Conservation (phyloP, 2,329 filamentous ascomycete species). For the Neopestalotiopsis sp. region DNA sequence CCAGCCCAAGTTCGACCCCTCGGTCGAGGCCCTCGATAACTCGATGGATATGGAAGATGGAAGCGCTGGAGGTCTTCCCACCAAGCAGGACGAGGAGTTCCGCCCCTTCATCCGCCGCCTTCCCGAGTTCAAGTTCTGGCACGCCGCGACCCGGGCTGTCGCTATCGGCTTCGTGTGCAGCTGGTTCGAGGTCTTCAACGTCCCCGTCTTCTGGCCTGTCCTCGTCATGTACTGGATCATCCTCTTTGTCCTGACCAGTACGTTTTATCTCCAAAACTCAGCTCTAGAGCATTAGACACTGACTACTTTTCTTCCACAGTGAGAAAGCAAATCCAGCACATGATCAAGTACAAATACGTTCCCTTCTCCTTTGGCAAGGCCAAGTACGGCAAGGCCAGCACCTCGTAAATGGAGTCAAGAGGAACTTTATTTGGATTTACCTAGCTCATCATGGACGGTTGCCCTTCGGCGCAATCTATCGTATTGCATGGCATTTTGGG, state of each 20-base stretch:
- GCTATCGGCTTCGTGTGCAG: constrained; percentile 83
- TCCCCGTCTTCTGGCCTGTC: constrained; percentile 99
- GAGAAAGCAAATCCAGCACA: constrained; percentile 99
- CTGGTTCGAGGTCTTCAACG: constrained; percentile 93
- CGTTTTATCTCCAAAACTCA: constrained; percentile 46
- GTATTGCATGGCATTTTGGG: neutral
- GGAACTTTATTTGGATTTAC: neutral
- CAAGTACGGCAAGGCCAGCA: constrained; percentile 72
- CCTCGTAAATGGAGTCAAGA: constrained; percentile 33
- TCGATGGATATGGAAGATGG: constrained; percentile 98
- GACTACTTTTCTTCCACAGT: constrained; percentile 56
- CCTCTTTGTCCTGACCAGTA: constrained; percentile 93
- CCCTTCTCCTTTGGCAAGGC: constrained; percentile 93
- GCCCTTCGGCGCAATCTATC: neutral
- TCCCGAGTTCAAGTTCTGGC: constrained; percentile 99
- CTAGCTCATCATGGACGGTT: neutral
- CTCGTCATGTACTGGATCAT: constrained; percentile 99
- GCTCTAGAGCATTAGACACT: neutral
- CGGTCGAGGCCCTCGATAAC: constrained; percentile 86
- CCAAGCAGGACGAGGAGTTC: constrained; percentile 97
- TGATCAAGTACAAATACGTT: constrained; percentile 99
- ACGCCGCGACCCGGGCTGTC: constrained; percentile 89
- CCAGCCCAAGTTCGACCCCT: constrained; percentile 98
- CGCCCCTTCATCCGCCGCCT: constrained; percentile 94
- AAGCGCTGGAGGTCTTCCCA: constrained; percentile 80